Percentiles rank a stretch among this genome's conserved stretches.
Evolutionary conservation across 441 rosid genomes (phyloP).

Genomic region (Pelargonium myrrhifolium): DNA sequence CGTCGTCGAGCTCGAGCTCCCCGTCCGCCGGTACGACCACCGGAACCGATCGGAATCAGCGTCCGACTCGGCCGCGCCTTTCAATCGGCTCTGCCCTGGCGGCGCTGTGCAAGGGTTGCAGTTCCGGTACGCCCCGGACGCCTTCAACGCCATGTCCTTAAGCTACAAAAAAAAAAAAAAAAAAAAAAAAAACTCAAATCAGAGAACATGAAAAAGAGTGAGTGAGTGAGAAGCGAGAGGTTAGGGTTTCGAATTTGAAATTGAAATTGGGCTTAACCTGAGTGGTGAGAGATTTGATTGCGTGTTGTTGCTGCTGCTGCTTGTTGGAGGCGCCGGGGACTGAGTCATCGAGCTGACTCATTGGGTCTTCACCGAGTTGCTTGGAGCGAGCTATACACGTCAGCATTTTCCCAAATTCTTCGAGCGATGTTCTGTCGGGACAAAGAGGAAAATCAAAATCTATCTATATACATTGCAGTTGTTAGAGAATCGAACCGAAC

Average conservation of each 20-base stretch:
- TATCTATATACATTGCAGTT: not conserved
- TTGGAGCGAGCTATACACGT: slow-evolving; percentile 91
- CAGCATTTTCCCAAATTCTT: slow-evolving; percentile 44
- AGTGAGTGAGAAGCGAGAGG: no score
- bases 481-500: not conserved
- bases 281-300: slow-evolving; percentile 69
- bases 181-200: not conserved
- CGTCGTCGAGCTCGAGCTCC: slow-evolving; percentile 55
- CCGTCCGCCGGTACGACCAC: slow-evolving; percentile 62
- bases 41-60: slow-evolving; percentile 58
- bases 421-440: not conserved
- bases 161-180: slow-evolving; percentile 40
- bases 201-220: not conserved
- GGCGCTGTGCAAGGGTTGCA: slow-evolving; percentile 72
- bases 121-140: slow-evolving; percentile 88
- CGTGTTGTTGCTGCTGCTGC: slow-evolving; percentile 27
- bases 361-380: slow-evolving; percentile 64
- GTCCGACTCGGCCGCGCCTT: slow-evolving; percentile 39
- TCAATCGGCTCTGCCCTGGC: slow-evolving; percentile 29
- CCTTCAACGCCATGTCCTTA: slow-evolving; percentile 85
- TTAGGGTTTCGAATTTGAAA: no score
- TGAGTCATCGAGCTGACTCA: slow-evolving; percentile 50
- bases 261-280: slow-evolving; percentile 36
- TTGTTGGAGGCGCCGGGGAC: slow-evolving; percentile 22
- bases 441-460: not conserved